Conservation (phyloP, 352 stramenopile genomes). For the Globisporangium heterothallicum region DNA sequence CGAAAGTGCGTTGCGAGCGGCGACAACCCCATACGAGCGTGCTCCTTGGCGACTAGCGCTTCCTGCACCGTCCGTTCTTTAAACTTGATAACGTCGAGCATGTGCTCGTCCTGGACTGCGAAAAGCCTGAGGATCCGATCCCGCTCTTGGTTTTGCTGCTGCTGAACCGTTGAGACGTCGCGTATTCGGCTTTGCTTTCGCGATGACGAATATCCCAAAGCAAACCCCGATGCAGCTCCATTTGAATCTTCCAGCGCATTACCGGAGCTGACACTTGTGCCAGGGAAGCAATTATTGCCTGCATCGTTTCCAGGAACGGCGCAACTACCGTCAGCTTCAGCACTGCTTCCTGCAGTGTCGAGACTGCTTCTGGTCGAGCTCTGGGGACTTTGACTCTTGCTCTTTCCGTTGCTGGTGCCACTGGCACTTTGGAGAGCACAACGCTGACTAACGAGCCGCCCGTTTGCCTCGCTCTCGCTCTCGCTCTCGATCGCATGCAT, state of each 20-base stretch:
- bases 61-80: conserved; percentile 46
- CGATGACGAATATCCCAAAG: not conserved
- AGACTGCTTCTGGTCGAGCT: not conserved
- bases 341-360: not conserved
- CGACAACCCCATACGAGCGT: conserved; percentile 37
- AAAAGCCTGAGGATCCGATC: conserved; percentile 42
- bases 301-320: not conserved
- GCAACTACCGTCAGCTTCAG: not conserved
- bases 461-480: conserved; percentile 11
- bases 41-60: conserved; percentile 27
- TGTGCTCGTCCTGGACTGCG: conserved; percentile 42
- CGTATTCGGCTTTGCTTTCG: conserved; percentile 1
- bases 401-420: not conserved
- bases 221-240: not conserved
- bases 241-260: no score
- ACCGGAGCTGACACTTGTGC: no score
- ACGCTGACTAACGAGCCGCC: conserved; percentile 8
- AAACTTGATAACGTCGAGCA: conserved; percentile 59
- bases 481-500: conserved; percentile 42
- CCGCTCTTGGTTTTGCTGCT: conserved; percentile 7
- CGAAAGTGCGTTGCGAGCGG: conserved; percentile 47
- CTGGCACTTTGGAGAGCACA: conserved; percentile 6
- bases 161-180: not conserved
- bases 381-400: not conserved
- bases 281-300: not conserved